Percentiles rank a stretch among this genome's conserved stretches.
phyloP scores from a whole-genome alignment of 2,329 filamentous ascomycete species.

The Penicillium sclerotigenum region DNA sequence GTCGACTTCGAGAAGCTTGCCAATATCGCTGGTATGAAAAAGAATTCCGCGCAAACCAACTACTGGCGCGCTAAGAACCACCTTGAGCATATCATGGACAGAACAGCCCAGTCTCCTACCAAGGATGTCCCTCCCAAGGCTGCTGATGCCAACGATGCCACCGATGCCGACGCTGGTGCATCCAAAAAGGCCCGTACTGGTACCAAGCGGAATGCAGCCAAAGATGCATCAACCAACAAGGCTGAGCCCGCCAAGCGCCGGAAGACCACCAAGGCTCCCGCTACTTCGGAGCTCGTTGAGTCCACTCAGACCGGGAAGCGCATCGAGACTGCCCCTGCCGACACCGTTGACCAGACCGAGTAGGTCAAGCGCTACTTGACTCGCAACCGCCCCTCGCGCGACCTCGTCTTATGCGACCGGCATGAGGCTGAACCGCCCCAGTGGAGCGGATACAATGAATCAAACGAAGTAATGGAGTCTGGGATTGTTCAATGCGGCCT shows the following conservation, averaged over 20 bases:
- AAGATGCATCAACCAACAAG: background rate
- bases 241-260: background rate
- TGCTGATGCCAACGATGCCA: background rate
- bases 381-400: too few species aligned
- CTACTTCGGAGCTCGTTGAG: background rate
- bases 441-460: background rate
- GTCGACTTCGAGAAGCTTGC: background rate
- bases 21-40: background rate
- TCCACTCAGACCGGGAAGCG: background rate
- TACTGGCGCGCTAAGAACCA: background rate
- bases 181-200: background rate
- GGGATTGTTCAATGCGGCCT: background rate
- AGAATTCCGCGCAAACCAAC: background rate
- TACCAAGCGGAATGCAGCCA: background rate
- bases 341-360: background rate
- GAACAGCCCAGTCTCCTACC: background rate
- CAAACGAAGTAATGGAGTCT: too few species aligned
- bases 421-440: too few species aligned
- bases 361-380: background rate
- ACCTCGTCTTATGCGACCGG: too few species aligned
- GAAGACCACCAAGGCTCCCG: background rate
- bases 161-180: background rate
- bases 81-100: background rate
- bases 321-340: background rate
- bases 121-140: background rate